Evolutionary conservation across 75 land plant genomes (phyloP).

Genomic region (Selaginella moellendorffii): DNA sequence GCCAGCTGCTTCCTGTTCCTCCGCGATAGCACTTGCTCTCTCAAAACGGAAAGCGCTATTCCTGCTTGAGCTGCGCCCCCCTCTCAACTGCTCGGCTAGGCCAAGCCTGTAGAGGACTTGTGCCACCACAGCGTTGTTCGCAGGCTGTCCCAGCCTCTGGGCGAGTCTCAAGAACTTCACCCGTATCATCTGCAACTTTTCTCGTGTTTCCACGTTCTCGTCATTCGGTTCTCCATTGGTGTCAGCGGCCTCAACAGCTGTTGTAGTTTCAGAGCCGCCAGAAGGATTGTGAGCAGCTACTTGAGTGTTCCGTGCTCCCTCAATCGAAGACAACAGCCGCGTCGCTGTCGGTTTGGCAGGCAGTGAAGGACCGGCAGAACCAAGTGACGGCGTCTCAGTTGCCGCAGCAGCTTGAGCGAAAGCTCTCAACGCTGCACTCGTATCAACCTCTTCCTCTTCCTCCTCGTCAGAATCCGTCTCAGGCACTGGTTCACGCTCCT

Average conservation of each 20-base stretch:
- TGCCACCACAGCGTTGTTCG: slow-evolving; percentile 60
- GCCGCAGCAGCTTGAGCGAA: not conserved
- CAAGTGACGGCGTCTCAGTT: slow-evolving; percentile 15
- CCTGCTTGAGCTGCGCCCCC: slow-evolving; percentile 31
- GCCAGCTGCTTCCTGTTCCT: slow-evolving; percentile 42
- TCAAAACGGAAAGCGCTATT: slow-evolving; percentile 45
- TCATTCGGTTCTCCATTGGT: slow-evolving; percentile 30
- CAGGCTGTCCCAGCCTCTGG: slow-evolving; percentile 62
- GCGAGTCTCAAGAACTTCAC: slow-evolving; percentile 83
- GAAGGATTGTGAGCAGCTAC: slow-evolving; percentile 11
- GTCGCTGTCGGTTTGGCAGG: slow-evolving; percentile 48
- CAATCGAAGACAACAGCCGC: slow-evolving; percentile 36
- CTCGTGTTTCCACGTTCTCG: slow-evolving; percentile 50
- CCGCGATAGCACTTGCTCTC: slow-evolving; percentile 49
- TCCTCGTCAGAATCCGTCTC: slow-evolving; percentile 4
- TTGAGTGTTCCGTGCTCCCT: slow-evolving; percentile 17
- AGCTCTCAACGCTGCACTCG: not conserved
- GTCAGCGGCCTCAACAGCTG: slow-evolving; percentile 24
- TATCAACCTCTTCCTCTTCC: not conserved
- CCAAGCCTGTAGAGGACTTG: slow-evolving; percentile 64
- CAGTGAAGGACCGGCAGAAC: slow-evolving; percentile 18
- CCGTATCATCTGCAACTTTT: slow-evolving; percentile 58
- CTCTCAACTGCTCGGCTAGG: slow-evolving; percentile 52
- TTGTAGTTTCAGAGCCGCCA: slow-evolving; percentile 21
- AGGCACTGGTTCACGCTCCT: not conserved